Evolutionary conservation across 2,329 filamentous ascomycete genomes (phyloP), one percentile per base, ranked within the genome.

Genomic region (Exophiala sideris): DNA sequence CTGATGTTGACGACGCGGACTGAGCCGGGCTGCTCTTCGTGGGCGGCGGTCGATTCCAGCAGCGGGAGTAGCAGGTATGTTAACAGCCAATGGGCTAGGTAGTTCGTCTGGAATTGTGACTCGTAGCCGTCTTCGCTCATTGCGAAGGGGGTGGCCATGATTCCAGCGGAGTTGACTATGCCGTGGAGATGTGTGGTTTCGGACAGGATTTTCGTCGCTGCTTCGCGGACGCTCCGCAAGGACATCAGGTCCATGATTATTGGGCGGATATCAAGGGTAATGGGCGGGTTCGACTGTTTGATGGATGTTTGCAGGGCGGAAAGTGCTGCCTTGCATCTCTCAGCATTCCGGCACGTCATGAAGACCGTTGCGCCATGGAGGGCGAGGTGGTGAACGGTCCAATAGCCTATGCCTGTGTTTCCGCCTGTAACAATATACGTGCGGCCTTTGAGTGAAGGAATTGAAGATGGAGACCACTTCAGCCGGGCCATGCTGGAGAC

Each of bases 351-450:
- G 8, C 70, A 74, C 21, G 65, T 69, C 7, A 74, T 62, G 44
- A 66, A 74, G 14, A 74, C 67, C 18, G 68, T 68, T 62, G 76
- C 59, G 62, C 72, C 63, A 56, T 76, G 75, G 47, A 68, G 67
- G 8, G 73, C 70, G 6, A 78, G 66, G 3, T 70, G 68, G 10
- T 71, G 60, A 36, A 76, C 65, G 3, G 71, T 71, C 51, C 71
- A 68, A 52, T 68, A 71, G 20, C 79, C 79, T 0, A 81, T 70
- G 0, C 78, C 79, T n/a, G 70, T 66, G 51, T 77, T 81, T 62
- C 62, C 74, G 40, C 76, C 77, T 0, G 77, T 79, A 34, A 79
- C 69, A 20, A 79, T 66, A 51, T 68, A 76, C 11, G 76, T 69
- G 62, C 71, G 74, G 20, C 71, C 74, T 24, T 61, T 59, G 44